These are phyloP conservation scores for Podaxis sp. DNA, from an alignment of 768 basidiomycete genomes.

Conservation along the genomic window DNA sequence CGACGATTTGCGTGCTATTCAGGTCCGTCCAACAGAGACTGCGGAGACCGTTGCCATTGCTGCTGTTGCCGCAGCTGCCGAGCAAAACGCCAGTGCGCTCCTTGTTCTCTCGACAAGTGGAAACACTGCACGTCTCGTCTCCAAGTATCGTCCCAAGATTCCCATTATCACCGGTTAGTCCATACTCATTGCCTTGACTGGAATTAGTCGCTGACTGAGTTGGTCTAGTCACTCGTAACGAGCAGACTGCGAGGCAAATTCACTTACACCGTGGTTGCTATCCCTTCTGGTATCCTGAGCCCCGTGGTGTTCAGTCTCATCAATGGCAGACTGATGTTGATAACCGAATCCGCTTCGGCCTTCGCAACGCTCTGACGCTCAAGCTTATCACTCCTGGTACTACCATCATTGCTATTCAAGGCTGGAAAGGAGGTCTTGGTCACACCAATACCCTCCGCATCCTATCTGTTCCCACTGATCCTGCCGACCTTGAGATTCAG, in stretches of 20 bases:
- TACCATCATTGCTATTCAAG: constrained; percentile 93
- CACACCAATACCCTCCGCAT: constrained; percentile 92
- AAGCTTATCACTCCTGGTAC: constrained; percentile 87
- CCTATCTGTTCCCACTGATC: constrained; percentile 79
- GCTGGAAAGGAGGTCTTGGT: constrained; percentile 98
- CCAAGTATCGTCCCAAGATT: constrained; percentile 91
- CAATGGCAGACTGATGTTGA: constrained; percentile 99
- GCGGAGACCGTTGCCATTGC: constrained; percentile 96
- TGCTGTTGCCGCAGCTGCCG: constrained; percentile 91
- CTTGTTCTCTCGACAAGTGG: constrained; percentile 96
- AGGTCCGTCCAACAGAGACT: constrained; percentile 88
- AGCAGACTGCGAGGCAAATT: constrained; percentile 94
- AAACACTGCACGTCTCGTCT: constrained; percentile 91
- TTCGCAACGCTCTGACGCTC: constrained; percentile 79
- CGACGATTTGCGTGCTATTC: constrained; percentile 79
- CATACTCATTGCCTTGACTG: constrained; percentile 1
- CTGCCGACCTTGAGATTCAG: constrained; percentile 75
- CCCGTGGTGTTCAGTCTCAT: constrained; percentile 80
- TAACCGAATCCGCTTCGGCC: constrained; percentile 87
- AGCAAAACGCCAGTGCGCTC: constrained; percentile 94
- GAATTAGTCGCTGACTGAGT: neutral
- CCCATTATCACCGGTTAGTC: constrained; percentile 90
- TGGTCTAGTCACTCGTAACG: constrained; percentile 86
- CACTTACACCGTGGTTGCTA: constrained; percentile 97
- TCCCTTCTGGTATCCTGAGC: constrained; percentile 95